Evolutionary conservation across 768 basidiomycete species (phyloP), one percentile per base, ranked within the genome.

Genomic region (Lanmaoa rubissima): DNA sequence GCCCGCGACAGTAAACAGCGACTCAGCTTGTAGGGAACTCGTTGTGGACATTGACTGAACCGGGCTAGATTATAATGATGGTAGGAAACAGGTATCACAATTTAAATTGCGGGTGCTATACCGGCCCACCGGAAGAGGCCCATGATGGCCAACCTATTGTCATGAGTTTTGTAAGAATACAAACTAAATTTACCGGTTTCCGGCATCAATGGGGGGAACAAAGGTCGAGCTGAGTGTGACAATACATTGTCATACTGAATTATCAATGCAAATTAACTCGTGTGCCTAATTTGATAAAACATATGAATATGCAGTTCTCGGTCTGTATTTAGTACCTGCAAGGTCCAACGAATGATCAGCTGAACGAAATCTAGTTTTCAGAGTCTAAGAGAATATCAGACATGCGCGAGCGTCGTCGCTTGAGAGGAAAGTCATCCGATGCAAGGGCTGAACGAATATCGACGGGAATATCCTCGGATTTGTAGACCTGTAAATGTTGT

Each of bases 1-100:
- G 26, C 73, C 80, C 35, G 76, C 67, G 54, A 86, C 83, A 57
- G 74, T 62, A 65, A 86, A 86, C 17, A 82, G 65, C 36, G 71
- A 73, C 14, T 69, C 58, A 3, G 63, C 60, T 51, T 75, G 63
- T 39, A 77, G 70, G 16, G 74, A 71, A 58, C 58, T 67, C 79
- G 79, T 80, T 36, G 36, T 59, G 49, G 48, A 42, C 35, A 14
- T 19, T 4, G 19, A 40, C 57, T 16, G 38, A 19, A 48, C 32
- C 8, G 10, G 16, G 10, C 36, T n/a, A 36, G 13, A 21, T 21
- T 24, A 12, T 28, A 17, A 21, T 36, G n/a, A 49, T 35, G 40
- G 41, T 39, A 54, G 21, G 49, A 26, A 48, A 48, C 19, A 54
- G 16, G 34, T 26, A 26, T 16, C 12, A 41, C 24, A 11, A 13